Percentiles rank a stretch among this genome's conserved stretches.
These are phyloP conservation scores for Penicillium thymicola DNA, from an alignment of 2,329 filamentous ascomycete genomes.

Conservation along the genomic window DNA sequence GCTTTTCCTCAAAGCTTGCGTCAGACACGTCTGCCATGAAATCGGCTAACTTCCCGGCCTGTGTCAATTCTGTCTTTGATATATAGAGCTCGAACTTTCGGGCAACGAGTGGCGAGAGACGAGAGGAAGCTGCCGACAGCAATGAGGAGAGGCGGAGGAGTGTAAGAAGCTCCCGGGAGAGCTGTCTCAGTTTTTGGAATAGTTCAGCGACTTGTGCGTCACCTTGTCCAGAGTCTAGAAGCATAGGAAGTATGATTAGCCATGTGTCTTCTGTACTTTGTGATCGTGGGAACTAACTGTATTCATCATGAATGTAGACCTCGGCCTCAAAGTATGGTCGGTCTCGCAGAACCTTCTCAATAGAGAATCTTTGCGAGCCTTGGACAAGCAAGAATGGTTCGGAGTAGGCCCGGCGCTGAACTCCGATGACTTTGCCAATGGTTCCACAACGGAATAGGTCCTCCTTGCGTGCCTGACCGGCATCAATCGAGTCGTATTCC, in stretches of 20 bases:
- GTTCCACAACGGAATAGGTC: slow-evolving; percentile 84
- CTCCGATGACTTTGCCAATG: slow-evolving; percentile 71
- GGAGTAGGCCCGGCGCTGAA: slow-evolving; percentile 69
- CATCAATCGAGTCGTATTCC: slow-evolving; percentile 52
- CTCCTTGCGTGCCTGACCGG: slow-evolving; percentile 59
- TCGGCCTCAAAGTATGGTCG: slow-evolving; percentile 83
- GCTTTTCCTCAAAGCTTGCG: slow-evolving; percentile 83
- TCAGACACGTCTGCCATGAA: slow-evolving; percentile 96
- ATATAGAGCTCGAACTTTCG: slow-evolving; percentile 86
- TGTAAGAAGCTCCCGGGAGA: slow-evolving; percentile 81
- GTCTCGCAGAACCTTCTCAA: slow-evolving; percentile 73
- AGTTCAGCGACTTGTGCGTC: slow-evolving; percentile 65
- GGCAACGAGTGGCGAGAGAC: slow-evolving; percentile 78
- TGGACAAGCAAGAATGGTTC: slow-evolving; percentile 85
- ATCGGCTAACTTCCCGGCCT: slow-evolving; percentile 84
- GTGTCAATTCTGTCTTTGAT: slow-evolving; percentile 71
- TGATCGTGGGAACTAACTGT: slow-evolving; percentile 48
- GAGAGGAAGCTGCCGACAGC: slow-evolving; percentile 66
- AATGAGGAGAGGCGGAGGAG: slow-evolving; percentile 80
- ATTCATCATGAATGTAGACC: slow-evolving; percentile 68
- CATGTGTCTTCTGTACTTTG: neutral
- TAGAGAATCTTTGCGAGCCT: slow-evolving; percentile 70
- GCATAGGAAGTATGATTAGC: slow-evolving; percentile 5
- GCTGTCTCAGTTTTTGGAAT: slow-evolving; percentile 76
- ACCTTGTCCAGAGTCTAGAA: slow-evolving; percentile 41